phyloP scores from a whole-genome alignment of 2,329 filamentous ascomycete genomes.

The Daldinia sp. region DNA sequence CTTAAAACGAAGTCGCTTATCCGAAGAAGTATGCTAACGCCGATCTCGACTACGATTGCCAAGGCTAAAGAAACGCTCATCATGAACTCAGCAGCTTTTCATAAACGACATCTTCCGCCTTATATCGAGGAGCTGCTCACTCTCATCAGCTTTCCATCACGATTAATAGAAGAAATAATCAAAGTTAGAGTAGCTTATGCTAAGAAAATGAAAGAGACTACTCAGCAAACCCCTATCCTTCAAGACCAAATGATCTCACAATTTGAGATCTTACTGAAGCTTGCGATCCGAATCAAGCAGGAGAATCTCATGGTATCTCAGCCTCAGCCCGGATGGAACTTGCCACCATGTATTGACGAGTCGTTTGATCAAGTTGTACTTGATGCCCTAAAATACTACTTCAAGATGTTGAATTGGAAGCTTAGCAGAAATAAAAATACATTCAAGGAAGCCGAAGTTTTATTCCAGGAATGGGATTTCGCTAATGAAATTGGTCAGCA shows the following conservation, averaged over 20 bases:
- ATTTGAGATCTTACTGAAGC: conserved; percentile 90
- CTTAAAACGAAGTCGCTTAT: conserved; percentile 52
- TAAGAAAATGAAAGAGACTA: conserved; percentile 93
- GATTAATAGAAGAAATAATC: conserved; percentile 96
- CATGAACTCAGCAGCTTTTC: conserved; percentile 82
- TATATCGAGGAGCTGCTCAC: conserved; percentile 97
- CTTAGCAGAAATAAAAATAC: conserved; percentile 97
- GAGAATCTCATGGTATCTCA: conserved; percentile 85
- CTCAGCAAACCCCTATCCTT: conserved; percentile 91
- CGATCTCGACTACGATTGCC: conserved; percentile 84
- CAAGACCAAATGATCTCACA: conserved; percentile 98
- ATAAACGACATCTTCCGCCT: conserved; percentile 87
- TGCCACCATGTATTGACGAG: conserved; percentile 96
- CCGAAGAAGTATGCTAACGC: conserved; percentile 80
- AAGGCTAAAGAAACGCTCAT: conserved; percentile 95
- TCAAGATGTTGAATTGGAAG: conserved; percentile 99
- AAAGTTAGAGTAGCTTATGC: conserved; percentile 90
- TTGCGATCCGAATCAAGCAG: conserved; percentile 91
- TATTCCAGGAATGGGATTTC: conserved; percentile 98
- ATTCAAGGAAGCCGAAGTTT: conserved; percentile 96
- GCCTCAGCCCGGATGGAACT: conserved; percentile 90
- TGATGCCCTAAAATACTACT: conserved; percentile 96
- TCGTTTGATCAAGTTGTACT: conserved; percentile 92
- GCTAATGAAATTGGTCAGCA: conserved; percentile 92
- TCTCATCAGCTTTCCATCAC: conserved; percentile 95